Base-by-base conservation (phyloP, 1,284 basidiomycete genomes). In the Rhodotorula glutinis region DNA sequence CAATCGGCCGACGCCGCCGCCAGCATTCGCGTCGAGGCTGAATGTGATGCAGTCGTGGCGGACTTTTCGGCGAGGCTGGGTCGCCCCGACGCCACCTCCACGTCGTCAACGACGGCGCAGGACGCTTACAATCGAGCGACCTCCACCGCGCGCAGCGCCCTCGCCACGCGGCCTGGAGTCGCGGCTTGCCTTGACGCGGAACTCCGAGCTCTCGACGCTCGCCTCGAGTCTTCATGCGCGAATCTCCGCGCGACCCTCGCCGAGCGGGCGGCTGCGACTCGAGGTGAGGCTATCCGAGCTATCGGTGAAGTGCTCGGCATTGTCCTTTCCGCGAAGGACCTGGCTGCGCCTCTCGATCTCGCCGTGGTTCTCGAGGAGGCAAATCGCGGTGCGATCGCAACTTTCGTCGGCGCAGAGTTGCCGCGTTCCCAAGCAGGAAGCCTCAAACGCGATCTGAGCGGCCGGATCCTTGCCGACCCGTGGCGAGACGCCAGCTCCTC, bases 391-490 rank as follows among this genome's bases (percentile, higher is more conserved):
- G 66, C 66, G 3, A 64, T 70, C 51, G 38, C 64, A 8, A 13
- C 40, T 7, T 44, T 69, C 30, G 57, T 49, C 1, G 65, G 62
- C 9, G 65, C 55, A 25, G n/a, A 30, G 7, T 21, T n/a, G 9
- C 21, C 53, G 23, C 2, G n/a, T 10, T 23, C 40, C 14, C 33
- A 38, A 38, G 14, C 60, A 7, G 33, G n/a, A 1, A 68, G 69
- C 1, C 53, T 47, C 30, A 73, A 73, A 61, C 63, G 71, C 30
- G 62, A 67, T n/a, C 33, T 53, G 4, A 69, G 64, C 11, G n/a
- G 46, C 46, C 46, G 21, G 3, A n/a, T 11, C 46, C n/a, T 47
- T 19, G 33, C 33, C 33, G 33, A 38, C 33, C 33, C 33, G 33
- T 38, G 33, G 33, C 33, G 33, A 38, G 33, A 38, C 33, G 7